Percentiles rank a stretch among this genome's conserved stretches.
Conservation (phyloP, 2,329 filamentous ascomycete genomes). For the Sporothrix sp. region DNA sequence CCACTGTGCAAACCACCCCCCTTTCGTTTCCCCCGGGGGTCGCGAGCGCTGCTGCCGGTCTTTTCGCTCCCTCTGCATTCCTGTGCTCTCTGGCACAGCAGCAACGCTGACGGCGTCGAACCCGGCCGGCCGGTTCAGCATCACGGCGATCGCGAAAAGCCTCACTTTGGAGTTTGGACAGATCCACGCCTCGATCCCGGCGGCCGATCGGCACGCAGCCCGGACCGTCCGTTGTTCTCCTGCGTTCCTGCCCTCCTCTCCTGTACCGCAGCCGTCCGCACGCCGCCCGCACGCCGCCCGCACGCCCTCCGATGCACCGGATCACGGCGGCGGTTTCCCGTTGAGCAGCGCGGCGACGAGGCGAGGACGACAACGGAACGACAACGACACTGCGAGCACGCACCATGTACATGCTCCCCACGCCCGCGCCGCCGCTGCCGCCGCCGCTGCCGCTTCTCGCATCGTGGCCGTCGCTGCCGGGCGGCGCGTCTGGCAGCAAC, state of each 20-base stretch:
- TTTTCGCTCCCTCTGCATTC: not conserved
- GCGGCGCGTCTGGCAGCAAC: slow-evolving; percentile 14
- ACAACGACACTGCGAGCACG: not conserved
- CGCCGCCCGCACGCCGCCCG: not conserved
- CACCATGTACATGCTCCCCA: slow-evolving; percentile 12
- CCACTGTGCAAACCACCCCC: not conserved
- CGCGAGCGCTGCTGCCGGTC: too few relatives aligned
- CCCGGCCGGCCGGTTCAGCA: slow-evolving; percentile 1
- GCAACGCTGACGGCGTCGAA: not conserved
- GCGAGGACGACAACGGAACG: not conserved
- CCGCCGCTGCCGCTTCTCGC: slow-evolving; percentile 14
- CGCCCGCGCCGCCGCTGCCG: not conserved
- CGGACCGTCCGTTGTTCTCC: too few relatives aligned
- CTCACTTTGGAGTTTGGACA: too few relatives aligned
- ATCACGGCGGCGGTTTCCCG: too few relatives aligned
- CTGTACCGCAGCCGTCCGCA: too few relatives aligned
- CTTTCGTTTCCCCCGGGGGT: not conserved
- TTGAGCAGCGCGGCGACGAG: too few relatives aligned
- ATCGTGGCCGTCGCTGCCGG: slow-evolving; percentile 18
- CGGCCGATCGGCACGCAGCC: too few relatives aligned
- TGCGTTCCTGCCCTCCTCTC: not conserved
- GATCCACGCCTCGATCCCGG: too few relatives aligned
- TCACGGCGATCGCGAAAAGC: slow-evolving; percentile 4
- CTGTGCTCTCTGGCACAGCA: too few relatives aligned
- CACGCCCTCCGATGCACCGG: not conserved